Evolutionary conservation across 2,329 filamentous ascomycete species (phyloP), one percentile per base, ranked within the genome.

Genomic region (Curvularia hawaiiensis): DNA sequence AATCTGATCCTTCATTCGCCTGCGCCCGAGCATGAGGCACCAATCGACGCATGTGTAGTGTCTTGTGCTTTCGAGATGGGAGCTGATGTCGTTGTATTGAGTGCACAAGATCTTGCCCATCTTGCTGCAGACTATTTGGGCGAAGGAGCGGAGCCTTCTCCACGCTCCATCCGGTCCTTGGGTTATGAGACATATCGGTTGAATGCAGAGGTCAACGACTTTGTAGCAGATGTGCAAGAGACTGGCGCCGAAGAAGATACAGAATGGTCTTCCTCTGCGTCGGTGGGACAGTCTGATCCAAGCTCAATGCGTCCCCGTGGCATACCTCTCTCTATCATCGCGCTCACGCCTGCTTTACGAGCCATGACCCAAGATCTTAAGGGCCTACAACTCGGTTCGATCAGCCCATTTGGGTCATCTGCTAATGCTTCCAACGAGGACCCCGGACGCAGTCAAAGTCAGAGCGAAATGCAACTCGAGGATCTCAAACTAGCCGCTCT

Each of bases 121-220:
- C 79, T 95, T 26, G 82, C 88, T 0, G 89, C 88, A 3, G 82
- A 85, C 43, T 91, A 92, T 66, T 76, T 93, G 10, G 89, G 88
- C 4, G 86, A 90, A 67, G 81, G 83, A 59, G 59, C 78, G n/a
- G 78, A 62, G 77, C 84, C 45, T 80, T 86, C 38, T 81, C 70
- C 76, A 12, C 67, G 75, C 31, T 68, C 79, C 52, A 65, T 83
- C 63, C 70, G 80, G 59, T 71, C 81, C 57, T 72, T 85, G 54
- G 82, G 82, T 2, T 87, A 86, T 62, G 84, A 87, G 53, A 81
- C 84, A 14, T 83, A 84, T 53, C 71, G 75, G 38, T 70, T 74
- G 59, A 77, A 61, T 61, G 73, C 67, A 65, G 62, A 69, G 40
- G 55, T 73, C 14, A 60, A 54, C 35, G 61, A 59, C 52, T 64